Evolutionary conservation across 2,329 filamentous ascomycete species (phyloP).

Genomic region (Microdochium trichocladiopsis): DNA sequence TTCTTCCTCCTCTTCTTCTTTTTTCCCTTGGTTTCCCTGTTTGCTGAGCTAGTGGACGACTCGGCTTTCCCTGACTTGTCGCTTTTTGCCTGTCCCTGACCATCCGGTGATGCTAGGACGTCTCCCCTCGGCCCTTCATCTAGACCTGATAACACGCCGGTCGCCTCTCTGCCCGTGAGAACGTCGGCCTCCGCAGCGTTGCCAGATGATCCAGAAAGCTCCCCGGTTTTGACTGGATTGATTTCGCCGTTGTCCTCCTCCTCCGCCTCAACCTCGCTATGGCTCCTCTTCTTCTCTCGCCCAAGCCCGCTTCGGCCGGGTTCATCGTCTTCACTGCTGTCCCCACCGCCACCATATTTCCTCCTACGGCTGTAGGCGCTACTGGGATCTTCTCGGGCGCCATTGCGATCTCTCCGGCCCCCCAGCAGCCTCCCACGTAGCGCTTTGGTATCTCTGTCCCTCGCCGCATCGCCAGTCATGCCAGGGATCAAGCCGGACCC

Average conservation of each 20-base stretch:
- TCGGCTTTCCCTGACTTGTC: background rate
- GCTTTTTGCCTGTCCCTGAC: background rate
- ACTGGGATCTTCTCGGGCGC: conserved; percentile 1
- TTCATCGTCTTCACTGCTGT: conserved; percentile 20
- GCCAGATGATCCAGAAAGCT: too few relatives aligned
- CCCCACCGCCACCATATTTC: conserved; percentile 6
- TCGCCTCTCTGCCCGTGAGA: background rate
- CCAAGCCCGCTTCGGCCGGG: conserved; percentile 20
- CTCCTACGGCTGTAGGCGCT: conserved; percentile 1
- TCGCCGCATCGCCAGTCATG: background rate
- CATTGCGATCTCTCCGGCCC: background rate
- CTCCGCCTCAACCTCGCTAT: background rate
- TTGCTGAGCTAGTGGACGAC: background rate
- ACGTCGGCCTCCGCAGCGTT: background rate
- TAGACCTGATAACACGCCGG: background rate
- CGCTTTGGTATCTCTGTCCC: background rate
- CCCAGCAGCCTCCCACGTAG: background rate
- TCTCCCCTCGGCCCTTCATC: background rate
- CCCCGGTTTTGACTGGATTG: too few relatives aligned
- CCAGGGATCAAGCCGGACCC: background rate
- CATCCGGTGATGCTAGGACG: background rate
- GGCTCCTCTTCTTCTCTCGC: conserved; percentile 15
- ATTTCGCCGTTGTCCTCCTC: background rate
- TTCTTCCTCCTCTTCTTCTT: conserved; percentile 18
- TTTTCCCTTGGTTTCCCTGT: conserved; percentile 15